phyloP scores from a whole-genome alignment of 345 rosid genomes.

The Arabidopsis arenosa region DNA sequence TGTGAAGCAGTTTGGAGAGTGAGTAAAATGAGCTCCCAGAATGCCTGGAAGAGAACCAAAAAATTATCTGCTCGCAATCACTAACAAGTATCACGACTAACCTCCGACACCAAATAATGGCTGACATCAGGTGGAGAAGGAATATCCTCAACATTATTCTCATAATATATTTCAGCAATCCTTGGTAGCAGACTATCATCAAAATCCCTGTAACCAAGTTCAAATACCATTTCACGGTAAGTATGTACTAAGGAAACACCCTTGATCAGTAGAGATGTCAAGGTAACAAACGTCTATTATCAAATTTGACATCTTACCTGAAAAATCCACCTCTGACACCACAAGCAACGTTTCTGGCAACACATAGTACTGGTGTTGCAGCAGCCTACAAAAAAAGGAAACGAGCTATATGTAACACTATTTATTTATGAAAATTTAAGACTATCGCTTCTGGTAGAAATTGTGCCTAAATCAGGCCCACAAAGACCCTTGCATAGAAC shows the following conservation, averaged over 20 bases:
- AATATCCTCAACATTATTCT: slow-evolving; percentile 70
- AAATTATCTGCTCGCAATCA: slow-evolving; percentile 8
- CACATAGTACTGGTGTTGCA: slow-evolving; percentile 82
- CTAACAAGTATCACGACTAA: slow-evolving; percentile 49
- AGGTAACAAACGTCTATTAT: slow-evolving; percentile 21
- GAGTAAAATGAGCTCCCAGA: slow-evolving; percentile 20
- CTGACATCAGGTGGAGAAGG: slow-evolving; percentile 97
- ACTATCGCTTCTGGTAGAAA: slow-evolving; percentile 14
- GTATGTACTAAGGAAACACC: slow-evolving; percentile 30
- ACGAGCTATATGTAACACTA: slow-evolving; percentile 41
- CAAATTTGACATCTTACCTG: slow-evolving; percentile 60
- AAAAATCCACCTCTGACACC: slow-evolving; percentile 96
- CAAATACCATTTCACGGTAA: slow-evolving; percentile 36
- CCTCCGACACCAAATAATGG: slow-evolving; percentile 91
- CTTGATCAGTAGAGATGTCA: slow-evolving; percentile 24
- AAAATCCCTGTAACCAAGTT: slow-evolving; percentile 72
- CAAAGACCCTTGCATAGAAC: slow-evolving; percentile 19
- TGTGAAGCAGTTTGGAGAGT: slow-evolving; percentile 28
- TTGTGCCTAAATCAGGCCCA: slow-evolving; percentile 27
- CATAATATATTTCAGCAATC: slow-evolving; percentile 76
- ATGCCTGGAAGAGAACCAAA: slow-evolving; percentile 17
- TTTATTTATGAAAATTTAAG: slow-evolving; percentile 18
- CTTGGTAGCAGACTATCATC: slow-evolving; percentile 89
- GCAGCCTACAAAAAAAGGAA: slow-evolving; percentile 68
- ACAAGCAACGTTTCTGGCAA: slow-evolving; percentile 97